Conservation (phyloP, 208 protist genomes). For the Trypanosoma brucei region DNA sequence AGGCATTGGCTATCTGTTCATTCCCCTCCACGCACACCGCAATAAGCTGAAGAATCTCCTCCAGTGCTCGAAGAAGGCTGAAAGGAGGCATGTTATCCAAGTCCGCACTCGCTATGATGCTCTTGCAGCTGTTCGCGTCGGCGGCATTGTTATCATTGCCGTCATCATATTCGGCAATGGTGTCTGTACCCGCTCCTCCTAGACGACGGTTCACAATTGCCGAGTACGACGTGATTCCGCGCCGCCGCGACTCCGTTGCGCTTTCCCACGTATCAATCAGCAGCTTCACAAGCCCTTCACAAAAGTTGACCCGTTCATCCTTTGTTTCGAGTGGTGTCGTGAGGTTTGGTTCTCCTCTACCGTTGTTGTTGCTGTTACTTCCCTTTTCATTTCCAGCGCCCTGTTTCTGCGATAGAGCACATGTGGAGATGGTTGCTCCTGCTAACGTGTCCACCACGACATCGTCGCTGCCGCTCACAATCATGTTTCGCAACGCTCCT, state of each 20-base stretch:
- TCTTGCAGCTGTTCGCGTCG: neutral
- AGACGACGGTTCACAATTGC: too few relatives aligned
- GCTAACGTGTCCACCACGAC: constrained; percentile 46
- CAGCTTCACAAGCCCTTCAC: constrained; percentile 27
- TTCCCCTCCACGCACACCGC: constrained; percentile 46
- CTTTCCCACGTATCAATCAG: constrained; percentile 30
- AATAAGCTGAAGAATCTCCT: constrained; percentile 51
- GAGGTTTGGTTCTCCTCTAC: too few relatives aligned
- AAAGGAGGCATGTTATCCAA: constrained; percentile 26
- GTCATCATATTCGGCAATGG: constrained; percentile 1
- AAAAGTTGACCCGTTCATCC: constrained; percentile 14
- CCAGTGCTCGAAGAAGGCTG: constrained; percentile 29
- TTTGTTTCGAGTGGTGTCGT: neutral
- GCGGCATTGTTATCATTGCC: neutral
- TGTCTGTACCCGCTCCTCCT: too few relatives aligned
- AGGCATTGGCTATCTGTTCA: constrained; percentile 37
- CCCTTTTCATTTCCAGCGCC: neutral
- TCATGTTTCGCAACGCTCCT: constrained; percentile 52
- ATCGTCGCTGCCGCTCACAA: constrained; percentile 60
- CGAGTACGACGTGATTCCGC: too few relatives aligned
- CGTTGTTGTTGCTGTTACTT: too few relatives aligned
- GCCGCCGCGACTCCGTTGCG: constrained; percentile 27
- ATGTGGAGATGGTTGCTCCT: constrained; percentile 3
- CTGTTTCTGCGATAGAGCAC: neutral
- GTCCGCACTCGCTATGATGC: neutral